Base-by-base conservation (phyloP, 2,329 filamentous ascomycete genomes). In the Cladophialophora exuberans region DNA sequence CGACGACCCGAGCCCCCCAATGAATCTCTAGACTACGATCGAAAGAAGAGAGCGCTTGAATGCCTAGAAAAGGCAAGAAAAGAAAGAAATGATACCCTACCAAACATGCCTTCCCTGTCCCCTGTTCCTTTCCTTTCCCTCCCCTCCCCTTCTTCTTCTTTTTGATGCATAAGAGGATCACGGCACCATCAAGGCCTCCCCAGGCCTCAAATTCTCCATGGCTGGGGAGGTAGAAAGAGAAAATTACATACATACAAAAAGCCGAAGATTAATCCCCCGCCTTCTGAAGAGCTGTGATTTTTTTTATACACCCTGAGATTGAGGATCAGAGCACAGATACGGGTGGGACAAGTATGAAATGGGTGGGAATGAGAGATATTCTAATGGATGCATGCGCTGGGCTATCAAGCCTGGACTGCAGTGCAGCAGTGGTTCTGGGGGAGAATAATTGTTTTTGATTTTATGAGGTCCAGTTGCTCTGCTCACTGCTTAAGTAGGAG, bases 281-380 rank as follows among this genome's bases (percentile, higher is more conserved):
- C 80, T 82, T 73, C 77, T 82, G 81, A 85, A 83, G 83, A 85
- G 82, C 82, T 83, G 79, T 78, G 74, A 75, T 75, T 42, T 73
- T 79, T 74, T n/a, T n/a, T n/a, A n/a, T n/a, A n/a, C n/a, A n/a
- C n/a, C n/a, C 55, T 49, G 76, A 84, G 80, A 69, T 74, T 71
- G 76, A 78, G 73, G 76, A 73, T 79, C 73, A 73, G 75, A 81
- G 82, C 81, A 86, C 83, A 86, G 83, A 86, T 86, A 85, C 83
- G 81, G 82, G 82, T 74, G 76, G 74, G 71, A 85, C 82, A 85
- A 28, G 38, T 18, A 13, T 7, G 6, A 23, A 36, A 22, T 25
- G 7, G 22, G 20, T 11, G 3, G 13, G 11, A 11, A n/a, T 6
- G 20, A 15, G 17, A 10, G 22, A 31, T 17, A 28, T 15, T 13